phyloP scores from a whole-genome alignment of 371 early-diverging fungal genomes.

The Catenaria anguillulae region DNA sequence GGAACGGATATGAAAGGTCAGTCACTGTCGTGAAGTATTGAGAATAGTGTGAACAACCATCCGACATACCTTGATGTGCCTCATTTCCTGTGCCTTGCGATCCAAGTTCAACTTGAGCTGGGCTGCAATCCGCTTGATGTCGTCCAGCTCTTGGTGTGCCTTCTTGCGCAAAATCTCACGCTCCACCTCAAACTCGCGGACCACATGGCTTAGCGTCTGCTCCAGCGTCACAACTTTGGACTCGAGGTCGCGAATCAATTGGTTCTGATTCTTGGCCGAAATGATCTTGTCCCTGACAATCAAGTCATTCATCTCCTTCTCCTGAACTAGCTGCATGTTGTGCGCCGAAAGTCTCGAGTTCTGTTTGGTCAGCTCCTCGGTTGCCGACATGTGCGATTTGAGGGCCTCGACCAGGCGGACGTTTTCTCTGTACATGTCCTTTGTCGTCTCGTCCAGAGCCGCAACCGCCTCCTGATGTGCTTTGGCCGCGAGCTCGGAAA shows the following conservation, averaged over 20 bases:
- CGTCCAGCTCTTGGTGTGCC: conserved; percentile 27
- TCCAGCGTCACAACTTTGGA: conserved; percentile 30
- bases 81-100: conserved; percentile 26
- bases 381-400: conserved; percentile 28
- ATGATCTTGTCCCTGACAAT: conserved; percentile 38
- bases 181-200: conserved; percentile 34
- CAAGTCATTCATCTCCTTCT: conserved; percentile 29
- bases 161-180: conserved; percentile 23
- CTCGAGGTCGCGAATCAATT: conserved; percentile 28
- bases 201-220: conserved; percentile 29
- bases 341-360: conserved; percentile 16
- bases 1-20: no score
- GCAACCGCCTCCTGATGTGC: conserved; percentile 36
- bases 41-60: not conserved
- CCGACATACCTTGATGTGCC: conserved; percentile 26
- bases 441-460: conserved; percentile 31
- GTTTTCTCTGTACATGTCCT: conserved; percentile 37
- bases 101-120: conserved; percentile 18
- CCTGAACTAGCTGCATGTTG: conserved; percentile 26
- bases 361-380: conserved; percentile 25
- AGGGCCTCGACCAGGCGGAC: conserved; percentile 32
- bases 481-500: conserved; percentile 32
- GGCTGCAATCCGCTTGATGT: conserved; percentile 19
- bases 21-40: no score
- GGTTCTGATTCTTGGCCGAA: conserved; percentile 24